phyloP scores from a whole-genome alignment of 2,329 filamentous ascomycete genomes.

The Colletotrichum phormii region DNA sequence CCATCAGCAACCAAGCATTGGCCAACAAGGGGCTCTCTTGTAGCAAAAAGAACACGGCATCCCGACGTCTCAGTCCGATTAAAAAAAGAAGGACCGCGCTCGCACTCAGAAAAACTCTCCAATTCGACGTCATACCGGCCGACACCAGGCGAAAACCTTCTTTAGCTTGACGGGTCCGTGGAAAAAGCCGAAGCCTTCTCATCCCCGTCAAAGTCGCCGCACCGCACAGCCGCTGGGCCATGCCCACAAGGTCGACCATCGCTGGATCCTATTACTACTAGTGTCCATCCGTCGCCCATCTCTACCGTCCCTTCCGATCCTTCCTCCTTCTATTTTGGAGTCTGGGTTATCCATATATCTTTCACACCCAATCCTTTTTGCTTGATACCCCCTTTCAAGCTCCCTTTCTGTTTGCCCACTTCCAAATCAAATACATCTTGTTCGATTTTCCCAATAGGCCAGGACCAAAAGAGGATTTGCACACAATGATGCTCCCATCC shows the following conservation, averaged over 20 bases:
- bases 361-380: neutral
- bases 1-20: constrained; percentile 22
- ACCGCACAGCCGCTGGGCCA: constrained; percentile 15
- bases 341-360: neutral
- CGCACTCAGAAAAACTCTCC: neutral
- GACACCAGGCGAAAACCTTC: constrained; percentile 26
- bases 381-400: neutral
- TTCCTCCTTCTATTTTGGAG: neutral
- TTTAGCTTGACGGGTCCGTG: constrained; percentile 31
- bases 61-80: constrained; percentile 7
- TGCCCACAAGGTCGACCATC: constrained; percentile 7
- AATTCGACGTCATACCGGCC: constrained; percentile 30
- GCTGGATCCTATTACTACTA: constrained; percentile 25
- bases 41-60: constrained; percentile 6
- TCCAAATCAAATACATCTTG: neutral
- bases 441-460: neutral
- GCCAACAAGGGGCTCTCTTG: constrained; percentile 4
- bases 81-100: constrained; percentile 10
- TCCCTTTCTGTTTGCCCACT: neutral
- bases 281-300: constrained; percentile 8
- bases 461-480: neutral
- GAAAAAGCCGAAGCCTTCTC: constrained; percentile 11
- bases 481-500: constrained; percentile 26
- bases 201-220: constrained; percentile 17
- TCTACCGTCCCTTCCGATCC: neutral